A percentile compares a stretch with the other conserved stretches of the same genome.
Conservation (phyloP, 768 basidiomycete species). For the Chalciporus piperatus region DNA sequence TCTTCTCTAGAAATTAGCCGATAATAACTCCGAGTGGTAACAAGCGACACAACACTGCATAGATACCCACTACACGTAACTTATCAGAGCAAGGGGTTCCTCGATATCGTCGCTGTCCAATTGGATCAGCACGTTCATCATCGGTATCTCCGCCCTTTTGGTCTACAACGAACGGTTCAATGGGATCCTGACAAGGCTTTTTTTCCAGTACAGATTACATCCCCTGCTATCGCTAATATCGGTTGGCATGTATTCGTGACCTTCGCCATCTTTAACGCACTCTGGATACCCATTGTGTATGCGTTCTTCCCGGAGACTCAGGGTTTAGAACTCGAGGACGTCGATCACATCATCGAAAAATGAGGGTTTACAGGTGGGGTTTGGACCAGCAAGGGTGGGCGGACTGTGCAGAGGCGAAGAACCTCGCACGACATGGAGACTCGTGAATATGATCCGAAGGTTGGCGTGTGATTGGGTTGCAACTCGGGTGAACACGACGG, state of each 20-base stretch:
- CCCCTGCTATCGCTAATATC: constrained; percentile 42
- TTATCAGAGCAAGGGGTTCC: constrained; percentile 35
- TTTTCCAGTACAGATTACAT: constrained; percentile 39
- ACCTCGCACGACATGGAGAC: constrained; percentile 2
- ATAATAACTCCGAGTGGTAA: no score
- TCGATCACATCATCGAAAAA: constrained; percentile 41
- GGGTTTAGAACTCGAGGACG: constrained; percentile 39
- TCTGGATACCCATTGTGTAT: constrained; percentile 41
- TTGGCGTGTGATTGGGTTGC: neutral
- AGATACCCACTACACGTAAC: constrained; percentile 39
- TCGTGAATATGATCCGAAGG: neutral
- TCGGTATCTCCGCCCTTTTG: neutral
- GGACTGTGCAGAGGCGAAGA: constrained; percentile 26
- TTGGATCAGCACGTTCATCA: constrained; percentile 13
- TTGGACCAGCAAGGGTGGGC: constrained; percentile 34
- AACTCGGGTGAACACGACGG: no score
- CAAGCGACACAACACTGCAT: no score
- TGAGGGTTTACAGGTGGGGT: constrained; percentile 42
- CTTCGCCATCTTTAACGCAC: constrained; percentile 44
- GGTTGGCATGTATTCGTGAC: constrained; percentile 44
- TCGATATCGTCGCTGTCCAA: constrained; percentile 29
- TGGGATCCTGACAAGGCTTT: neutral
- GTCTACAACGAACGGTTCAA: neutral
- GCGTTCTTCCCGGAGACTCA: constrained; percentile 36
- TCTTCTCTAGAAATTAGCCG: no score